Percentiles rank a stretch among this genome's conserved stretches.
Conservation (phyloP, 805 yeast genomes). For the Hyphopichia homilentoma region DNA sequence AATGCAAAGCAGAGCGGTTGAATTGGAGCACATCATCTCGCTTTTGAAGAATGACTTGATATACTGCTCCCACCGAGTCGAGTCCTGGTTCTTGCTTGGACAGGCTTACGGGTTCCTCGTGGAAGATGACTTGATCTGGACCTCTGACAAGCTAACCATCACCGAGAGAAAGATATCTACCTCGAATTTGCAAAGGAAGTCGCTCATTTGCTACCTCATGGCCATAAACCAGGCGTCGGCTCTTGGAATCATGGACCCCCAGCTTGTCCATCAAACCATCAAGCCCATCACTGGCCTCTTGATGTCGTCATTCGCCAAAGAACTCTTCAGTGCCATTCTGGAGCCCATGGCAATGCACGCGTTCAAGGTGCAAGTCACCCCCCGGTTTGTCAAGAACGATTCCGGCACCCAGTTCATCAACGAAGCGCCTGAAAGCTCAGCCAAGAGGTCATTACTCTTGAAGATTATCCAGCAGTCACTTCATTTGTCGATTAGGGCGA, state of each 20-base stretch:
- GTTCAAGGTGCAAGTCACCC: conserved; percentile 39
- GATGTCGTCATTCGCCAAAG: conserved; percentile 54
- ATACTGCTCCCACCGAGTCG: conserved; percentile 65
- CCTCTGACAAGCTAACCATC: conserved; percentile 72
- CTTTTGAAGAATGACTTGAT: conserved; percentile 64
- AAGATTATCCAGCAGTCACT: conserved; percentile 42
- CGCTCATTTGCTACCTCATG: conserved; percentile 72
- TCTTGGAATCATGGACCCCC: conserved; percentile 1
- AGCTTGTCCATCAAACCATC: conserved; percentile 10
- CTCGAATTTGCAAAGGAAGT: conserved; percentile 61
- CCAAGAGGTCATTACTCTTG: conserved; percentile 24
- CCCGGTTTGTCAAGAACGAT: conserved; percentile 27
- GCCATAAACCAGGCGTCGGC: conserved; percentile 48
- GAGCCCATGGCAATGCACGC: conserved; percentile 65
- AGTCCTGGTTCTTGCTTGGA: conserved; percentile 83
- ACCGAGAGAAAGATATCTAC: conserved; percentile 58
- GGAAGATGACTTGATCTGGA: conserved; percentile 91
- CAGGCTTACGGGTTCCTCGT: conserved; percentile 73
- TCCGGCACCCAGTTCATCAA: conserved; percentile 22
- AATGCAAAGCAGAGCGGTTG: conserved; percentile 79
- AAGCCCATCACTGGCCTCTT: conserved; percentile 39
- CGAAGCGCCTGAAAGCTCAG: conserved; percentile 16
- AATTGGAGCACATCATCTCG: conserved; percentile 68
- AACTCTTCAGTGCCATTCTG: conserved; percentile 55
- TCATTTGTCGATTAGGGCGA: conserved; percentile 42